Conservation (phyloP, 1,139 yeast genomes). For the Pichia sp. region DNA sequence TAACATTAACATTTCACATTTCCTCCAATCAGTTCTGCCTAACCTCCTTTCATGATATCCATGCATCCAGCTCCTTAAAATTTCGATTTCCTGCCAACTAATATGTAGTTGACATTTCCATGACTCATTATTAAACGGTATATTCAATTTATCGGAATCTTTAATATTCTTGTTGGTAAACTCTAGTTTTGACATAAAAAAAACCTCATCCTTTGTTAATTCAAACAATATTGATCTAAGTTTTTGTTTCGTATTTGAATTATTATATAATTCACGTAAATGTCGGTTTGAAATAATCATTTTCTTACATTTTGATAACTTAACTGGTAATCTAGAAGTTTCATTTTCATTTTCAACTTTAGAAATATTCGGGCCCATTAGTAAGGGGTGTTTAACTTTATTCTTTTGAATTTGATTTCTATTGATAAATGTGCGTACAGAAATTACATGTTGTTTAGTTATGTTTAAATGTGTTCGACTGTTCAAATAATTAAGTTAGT, state of each 20-base stretch:
- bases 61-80: constrained; percentile 10
- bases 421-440: constrained; percentile 26
- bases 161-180: not conserved
- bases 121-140: constrained; percentile 23
- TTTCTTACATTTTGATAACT: constrained; percentile 16
- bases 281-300: constrained; percentile 26
- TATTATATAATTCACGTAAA: constrained; percentile 20
- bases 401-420: constrained; percentile 23
- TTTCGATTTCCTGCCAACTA: constrained; percentile 18
- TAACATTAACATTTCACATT: constrained; percentile 10
- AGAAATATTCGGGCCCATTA: constrained; percentile 5
- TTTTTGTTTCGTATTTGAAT: constrained; percentile 14
- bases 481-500: not conserved
- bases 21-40: constrained; percentile 13
- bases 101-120: constrained; percentile 27
- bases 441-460: constrained; percentile 16
- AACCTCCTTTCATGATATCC: constrained; percentile 3
- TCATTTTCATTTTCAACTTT: constrained; percentile 1
- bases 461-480: constrained; percentile 23
- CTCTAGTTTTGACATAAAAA: constrained; percentile 8
- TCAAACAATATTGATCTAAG: constrained; percentile 24
- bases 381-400: constrained; percentile 12
- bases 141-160: constrained; percentile 15
- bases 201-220: constrained; percentile 22
- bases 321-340: not conserved